These are phyloP conservation scores for Elsinoe necatrix DNA, from an alignment of 2,329 filamentous ascomycete genomes.

Conservation along the genomic window DNA sequence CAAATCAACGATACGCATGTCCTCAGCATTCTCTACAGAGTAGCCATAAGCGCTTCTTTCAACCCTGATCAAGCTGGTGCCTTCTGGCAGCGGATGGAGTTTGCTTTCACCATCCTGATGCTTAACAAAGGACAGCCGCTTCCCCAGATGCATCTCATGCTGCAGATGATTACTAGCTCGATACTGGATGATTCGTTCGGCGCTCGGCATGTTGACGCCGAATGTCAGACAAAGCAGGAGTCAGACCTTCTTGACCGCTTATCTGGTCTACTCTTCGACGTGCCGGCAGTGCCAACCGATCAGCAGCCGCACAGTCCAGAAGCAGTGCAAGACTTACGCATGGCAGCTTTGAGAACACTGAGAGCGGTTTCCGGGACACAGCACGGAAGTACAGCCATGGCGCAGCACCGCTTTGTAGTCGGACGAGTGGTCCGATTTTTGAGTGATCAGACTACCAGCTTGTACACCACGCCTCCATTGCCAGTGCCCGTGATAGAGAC, in stretches of 20 bases:
- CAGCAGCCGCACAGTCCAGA: constrained; percentile 26
- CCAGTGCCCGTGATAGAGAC: background rate
- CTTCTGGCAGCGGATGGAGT: constrained; percentile 62
- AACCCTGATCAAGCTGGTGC: constrained; percentile 33
- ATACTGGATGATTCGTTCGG: constrained; percentile 57
- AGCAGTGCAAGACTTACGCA: constrained; percentile 36
- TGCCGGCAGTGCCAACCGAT: constrained; percentile 13
- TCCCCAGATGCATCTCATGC: constrained; percentile 54
- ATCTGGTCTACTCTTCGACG: constrained; percentile 53
- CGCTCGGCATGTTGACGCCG: constrained; percentile 47
- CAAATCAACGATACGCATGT: constrained; percentile 57
- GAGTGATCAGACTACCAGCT: constrained; percentile 58
- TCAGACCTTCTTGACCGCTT: constrained; percentile 52
- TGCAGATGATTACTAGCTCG: constrained; percentile 60
- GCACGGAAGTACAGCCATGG: constrained; percentile 58
- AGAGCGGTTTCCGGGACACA: constrained; percentile 53
- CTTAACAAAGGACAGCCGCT: constrained; percentile 59
- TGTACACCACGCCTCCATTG: constrained; percentile 41
- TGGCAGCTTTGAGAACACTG: constrained; percentile 39
- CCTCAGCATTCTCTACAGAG: constrained; percentile 56
- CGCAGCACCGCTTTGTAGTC: constrained; percentile 58
- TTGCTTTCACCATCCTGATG: constrained; percentile 58
- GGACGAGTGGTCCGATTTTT: constrained; percentile 67
- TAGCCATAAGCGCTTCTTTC: constrained; percentile 51
- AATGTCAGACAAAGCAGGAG: constrained; percentile 31